Evolutionary conservation across 2,329 filamentous ascomycete species (phyloP).

Genomic region (Paracoccidioides brasiliensis): DNA sequence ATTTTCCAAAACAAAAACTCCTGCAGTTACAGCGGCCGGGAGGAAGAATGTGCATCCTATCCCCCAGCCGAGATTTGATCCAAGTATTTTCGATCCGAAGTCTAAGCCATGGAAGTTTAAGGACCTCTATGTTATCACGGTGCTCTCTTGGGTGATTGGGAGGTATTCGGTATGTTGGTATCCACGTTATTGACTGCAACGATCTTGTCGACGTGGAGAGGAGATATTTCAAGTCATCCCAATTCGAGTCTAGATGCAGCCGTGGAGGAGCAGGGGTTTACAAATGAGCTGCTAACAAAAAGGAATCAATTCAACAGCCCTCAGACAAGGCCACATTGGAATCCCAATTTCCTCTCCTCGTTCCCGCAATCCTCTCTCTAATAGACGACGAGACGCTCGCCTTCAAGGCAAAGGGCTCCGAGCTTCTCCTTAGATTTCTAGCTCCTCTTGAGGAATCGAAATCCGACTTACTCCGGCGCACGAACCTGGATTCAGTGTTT

Average conservation of each 20-base stretch:
- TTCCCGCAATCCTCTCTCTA: conserved; percentile 31
- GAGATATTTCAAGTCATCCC: not conserved
- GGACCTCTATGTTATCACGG: conserved; percentile 24
- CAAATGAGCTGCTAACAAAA: not conserved
- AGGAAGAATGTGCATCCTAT: conserved; percentile 32
- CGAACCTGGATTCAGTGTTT: conserved; percentile 34
- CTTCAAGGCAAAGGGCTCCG: conserved; percentile 29
- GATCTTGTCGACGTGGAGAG: not conserved
- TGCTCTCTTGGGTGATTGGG: conserved; percentile 24
- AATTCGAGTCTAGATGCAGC: conserved; percentile 1
- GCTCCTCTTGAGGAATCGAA: conserved; percentile 21
- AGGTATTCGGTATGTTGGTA: conserved; percentile 23
- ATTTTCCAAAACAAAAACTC: conserved; percentile 30
- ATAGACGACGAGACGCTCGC: conserved; percentile 29
- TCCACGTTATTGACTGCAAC: not conserved
- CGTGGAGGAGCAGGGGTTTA: conserved; percentile 6
- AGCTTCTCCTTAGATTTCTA: conserved; percentile 24
- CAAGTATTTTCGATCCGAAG: conserved; percentile 22
- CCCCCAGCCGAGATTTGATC: conserved; percentile 25
- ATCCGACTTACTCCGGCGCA: conserved; percentile 29
- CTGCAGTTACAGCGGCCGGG: conserved; percentile 30
- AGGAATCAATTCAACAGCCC: conserved; percentile 11
- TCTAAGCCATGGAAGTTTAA: conserved; percentile 28
- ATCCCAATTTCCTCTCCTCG: conserved; percentile 31
- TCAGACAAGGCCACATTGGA: conserved; percentile 23